phyloP scores from a whole-genome alignment of 1,284 basidiomycete genomes.

The Pseudozyma sp. region DNA sequence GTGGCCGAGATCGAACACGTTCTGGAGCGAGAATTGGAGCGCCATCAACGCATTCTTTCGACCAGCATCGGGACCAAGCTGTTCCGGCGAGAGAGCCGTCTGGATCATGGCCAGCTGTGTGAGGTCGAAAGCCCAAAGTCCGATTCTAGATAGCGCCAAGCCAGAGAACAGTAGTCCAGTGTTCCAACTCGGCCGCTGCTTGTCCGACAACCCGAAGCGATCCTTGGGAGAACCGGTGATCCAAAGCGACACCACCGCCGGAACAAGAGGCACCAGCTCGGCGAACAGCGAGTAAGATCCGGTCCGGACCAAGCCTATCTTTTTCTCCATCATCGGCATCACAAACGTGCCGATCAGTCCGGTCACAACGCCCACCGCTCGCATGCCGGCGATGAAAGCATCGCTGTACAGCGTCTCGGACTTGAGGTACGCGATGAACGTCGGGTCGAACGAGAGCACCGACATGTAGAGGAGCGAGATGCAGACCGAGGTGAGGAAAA shows the following conservation, averaged over 20 bases:
- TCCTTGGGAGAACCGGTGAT: constrained; percentile 36
- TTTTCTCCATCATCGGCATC: constrained; percentile 70
- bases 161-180: constrained; percentile 65
- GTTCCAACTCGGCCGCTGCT: constrained; percentile 51
- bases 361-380: constrained; percentile 71
- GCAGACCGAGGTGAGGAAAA: constrained; percentile 70
- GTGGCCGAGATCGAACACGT: constrained; percentile 53
- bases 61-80: constrained; percentile 31
- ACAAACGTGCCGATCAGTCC: constrained; percentile 72
- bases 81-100: constrained; percentile 38
- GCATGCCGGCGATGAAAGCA: constrained; percentile 74
- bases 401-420: constrained; percentile 68
- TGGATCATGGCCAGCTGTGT: constrained; percentile 71
- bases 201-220: constrained; percentile 33
- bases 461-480: constrained; percentile 73
- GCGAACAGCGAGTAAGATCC: constrained; percentile 68
- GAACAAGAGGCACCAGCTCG: constrained; percentile 49
- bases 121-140: constrained; percentile 74
- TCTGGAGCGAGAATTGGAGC: constrained; percentile 55
- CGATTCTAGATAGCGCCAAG: constrained; percentile 72
- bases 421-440: constrained; percentile 63
- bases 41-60: constrained; percentile 55
- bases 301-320: constrained; percentile 71
- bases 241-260: constrained; percentile 47
- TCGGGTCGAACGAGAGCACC: constrained; percentile 69